Percentiles rank a stretch among this genome's conserved stretches.
These are phyloP conservation scores for Pestalotiopsis sp. DNA, from an alignment of 2,329 filamentous ascomycete species.

Conservation along the genomic window DNA sequence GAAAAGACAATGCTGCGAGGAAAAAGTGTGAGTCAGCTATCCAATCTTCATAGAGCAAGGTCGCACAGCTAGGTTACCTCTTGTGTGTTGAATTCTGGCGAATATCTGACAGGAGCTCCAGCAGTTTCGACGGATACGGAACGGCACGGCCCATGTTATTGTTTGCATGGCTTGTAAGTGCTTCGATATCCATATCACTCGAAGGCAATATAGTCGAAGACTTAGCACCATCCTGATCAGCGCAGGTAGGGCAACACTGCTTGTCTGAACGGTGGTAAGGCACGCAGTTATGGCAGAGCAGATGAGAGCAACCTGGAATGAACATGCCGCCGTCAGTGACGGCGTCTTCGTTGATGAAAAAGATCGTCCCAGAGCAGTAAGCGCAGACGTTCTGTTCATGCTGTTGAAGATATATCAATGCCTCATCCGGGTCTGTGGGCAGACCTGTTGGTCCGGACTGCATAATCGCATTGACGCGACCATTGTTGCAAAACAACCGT, in stretches of 20 bases:
- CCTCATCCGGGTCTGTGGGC: conserved; percentile 1
- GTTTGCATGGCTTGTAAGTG: neutral
- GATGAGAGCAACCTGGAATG: neutral
- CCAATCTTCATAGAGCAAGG: neutral
- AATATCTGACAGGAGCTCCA: neutral
- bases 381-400: neutral
- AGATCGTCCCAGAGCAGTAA: neutral
- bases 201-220: neutral
- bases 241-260: neutral
- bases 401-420: neutral
- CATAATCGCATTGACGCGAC: neutral
- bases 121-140: neutral
- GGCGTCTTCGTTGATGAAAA: neutral
- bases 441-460: neutral
- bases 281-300: neutral
- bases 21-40: too few relatives aligned
- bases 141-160: neutral
- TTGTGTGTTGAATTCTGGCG: neutral
- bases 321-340: neutral
- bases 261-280: neutral
- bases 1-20: conserved; percentile 8
- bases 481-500: neutral
- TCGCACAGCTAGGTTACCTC: neutral
- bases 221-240: neutral
- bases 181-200: neutral